Percentiles rank a stretch among this genome's conserved stretches.
These are phyloP conservation scores for Lasiodiplodia gonubiensis DNA, from an alignment of 2,329 filamentous ascomycete genomes.

Conservation along the genomic window DNA sequence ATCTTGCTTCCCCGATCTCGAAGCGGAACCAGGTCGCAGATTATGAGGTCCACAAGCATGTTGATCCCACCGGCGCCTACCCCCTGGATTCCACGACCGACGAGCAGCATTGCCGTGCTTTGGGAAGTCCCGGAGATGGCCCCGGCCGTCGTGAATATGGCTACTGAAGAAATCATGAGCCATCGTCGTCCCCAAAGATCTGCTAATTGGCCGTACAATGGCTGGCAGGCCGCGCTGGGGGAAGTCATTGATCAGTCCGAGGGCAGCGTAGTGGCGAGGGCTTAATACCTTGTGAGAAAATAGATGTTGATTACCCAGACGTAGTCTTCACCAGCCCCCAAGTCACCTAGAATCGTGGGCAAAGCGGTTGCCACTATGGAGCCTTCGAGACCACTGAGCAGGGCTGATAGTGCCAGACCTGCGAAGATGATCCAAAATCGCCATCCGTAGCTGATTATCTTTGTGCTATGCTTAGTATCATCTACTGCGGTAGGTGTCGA, in stretches of 20 bases:
- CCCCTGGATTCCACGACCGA: slow-evolving; percentile 62
- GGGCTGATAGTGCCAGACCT: not conserved
- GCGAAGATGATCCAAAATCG: slow-evolving; percentile 11
- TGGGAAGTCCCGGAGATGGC: slow-evolving; percentile 58
- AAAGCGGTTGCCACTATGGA: slow-evolving; percentile 51
- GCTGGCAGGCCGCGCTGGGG: slow-evolving; percentile 51
- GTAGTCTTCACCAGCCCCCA: slow-evolving; percentile 42
- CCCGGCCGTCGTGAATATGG: slow-evolving; percentile 59
- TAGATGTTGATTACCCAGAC: slow-evolving; percentile 46
- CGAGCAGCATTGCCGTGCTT: slow-evolving; percentile 57
- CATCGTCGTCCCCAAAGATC: slow-evolving; percentile 60
- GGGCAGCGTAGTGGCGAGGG: too few relatives aligned
- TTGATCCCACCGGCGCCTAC: slow-evolving; percentile 56
- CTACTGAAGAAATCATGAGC: slow-evolving; percentile 45
- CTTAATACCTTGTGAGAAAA: slow-evolving; percentile 35
- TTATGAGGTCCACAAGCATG: slow-evolving; percentile 55
- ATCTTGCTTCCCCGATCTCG: slow-evolving; percentile 51
- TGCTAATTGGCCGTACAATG: slow-evolving; percentile 57
- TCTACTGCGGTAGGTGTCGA: not conserved
- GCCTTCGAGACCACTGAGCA: slow-evolving; percentile 48
- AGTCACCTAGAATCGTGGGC: slow-evolving; percentile 46
- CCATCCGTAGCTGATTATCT: not conserved
- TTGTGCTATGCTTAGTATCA: not conserved
- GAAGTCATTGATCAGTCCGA: not conserved
- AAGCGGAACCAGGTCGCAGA: slow-evolving; percentile 58